Evolutionary conservation across 2,329 filamentous ascomycete species (phyloP), one percentile per base, ranked within the genome.

Genomic region (Diaporthe humulicola): DNA sequence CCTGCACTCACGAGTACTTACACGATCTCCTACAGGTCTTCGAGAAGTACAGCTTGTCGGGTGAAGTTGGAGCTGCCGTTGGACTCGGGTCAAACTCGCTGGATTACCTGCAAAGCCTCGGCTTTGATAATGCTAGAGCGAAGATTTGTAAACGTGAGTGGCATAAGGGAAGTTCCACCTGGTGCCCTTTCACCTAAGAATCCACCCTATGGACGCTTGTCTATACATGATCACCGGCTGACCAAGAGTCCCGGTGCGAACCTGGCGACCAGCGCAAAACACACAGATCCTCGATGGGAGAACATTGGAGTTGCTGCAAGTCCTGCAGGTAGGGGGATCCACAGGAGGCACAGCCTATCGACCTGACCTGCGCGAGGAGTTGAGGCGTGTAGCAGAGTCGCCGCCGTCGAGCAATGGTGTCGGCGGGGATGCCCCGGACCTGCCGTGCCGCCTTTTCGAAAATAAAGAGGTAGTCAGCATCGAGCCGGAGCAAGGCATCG

Each of bases 71-170:
- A 67, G 64, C 64, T 38, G 64, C 64, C 45, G 64, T 67, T 54
- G 64, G 64, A 28, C 64, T 67, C n/a, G 64, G 64, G 4, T 52
- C 45, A 40, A 67, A 22, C 8, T 67, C 64, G 30, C 45, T 67
- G 45, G 45, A 67, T 2, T 67, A 67, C 30, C 28, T 67, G 48
- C 64, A 67, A 67, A 67, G 45, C 48, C 64, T 67, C 33, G 64
- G 64, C 22, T 67, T 67, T 54, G 45, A 67, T n/a, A 67, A 19
- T 19, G 48, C 30, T 14, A 67, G 45, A 54, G 64, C 64, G 6
- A 67, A 40, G 33, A 19, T 67, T 28, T 67, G 64, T 38, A 52
- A 33, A 67, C 7, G 64, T 67, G 8, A 67, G 64, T 38, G 15
- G 4, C 15, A 33, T 25, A 6, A 48, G 1, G 4, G 14, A 6